Conservation (phyloP, 2,329 filamentous ascomycete genomes). For the Colletotrichum neosansevieriae region DNA sequence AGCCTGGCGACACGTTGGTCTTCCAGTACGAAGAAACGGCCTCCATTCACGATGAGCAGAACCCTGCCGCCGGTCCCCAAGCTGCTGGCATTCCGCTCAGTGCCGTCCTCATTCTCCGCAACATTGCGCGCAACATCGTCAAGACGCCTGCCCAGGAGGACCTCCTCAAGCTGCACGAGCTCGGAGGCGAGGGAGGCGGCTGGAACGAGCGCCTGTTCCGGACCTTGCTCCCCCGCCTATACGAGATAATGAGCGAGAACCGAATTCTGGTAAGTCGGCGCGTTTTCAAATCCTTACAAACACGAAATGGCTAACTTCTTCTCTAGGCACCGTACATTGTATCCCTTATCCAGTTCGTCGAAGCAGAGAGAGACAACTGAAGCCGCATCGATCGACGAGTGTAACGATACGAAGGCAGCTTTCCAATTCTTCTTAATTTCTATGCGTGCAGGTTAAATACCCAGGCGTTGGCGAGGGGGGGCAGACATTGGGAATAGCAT, state of each 20-base stretch:
- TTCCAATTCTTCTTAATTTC: conserved; percentile 6
- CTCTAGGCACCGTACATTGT: conserved; percentile 29
- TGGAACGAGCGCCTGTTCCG: conserved; percentile 79
- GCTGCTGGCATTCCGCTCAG: conserved; percentile 84
- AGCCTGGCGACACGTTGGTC: conserved; percentile 67
- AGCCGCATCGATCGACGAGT: background rate
- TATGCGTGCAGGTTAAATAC: conserved; percentile 38
- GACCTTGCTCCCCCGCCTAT: conserved; percentile 72
- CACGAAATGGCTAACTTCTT: conserved; percentile 8
- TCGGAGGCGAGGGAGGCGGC: conserved; percentile 62
- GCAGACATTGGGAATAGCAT: background rate
- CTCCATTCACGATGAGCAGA: conserved; percentile 67
- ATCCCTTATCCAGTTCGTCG: conserved; percentile 29
- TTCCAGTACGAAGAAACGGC: conserved; percentile 69
- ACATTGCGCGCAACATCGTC: conserved; percentile 76
- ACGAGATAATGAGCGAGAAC: conserved; percentile 79
- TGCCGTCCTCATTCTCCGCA: conserved; percentile 81
- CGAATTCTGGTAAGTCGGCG: conserved; percentile 64
- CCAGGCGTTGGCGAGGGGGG: conserved; percentile 37
- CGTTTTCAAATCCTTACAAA: background rate
- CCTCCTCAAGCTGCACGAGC: conserved; percentile 61
- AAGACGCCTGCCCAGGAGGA: conserved; percentile 71
- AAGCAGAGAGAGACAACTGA: conserved; percentile 30
- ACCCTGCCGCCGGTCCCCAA: conserved; percentile 68
- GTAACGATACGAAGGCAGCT: no score